Evolutionary conservation across 176 grass and related monocot species (phyloP).

Genomic region (Carex scoparia): DNA sequence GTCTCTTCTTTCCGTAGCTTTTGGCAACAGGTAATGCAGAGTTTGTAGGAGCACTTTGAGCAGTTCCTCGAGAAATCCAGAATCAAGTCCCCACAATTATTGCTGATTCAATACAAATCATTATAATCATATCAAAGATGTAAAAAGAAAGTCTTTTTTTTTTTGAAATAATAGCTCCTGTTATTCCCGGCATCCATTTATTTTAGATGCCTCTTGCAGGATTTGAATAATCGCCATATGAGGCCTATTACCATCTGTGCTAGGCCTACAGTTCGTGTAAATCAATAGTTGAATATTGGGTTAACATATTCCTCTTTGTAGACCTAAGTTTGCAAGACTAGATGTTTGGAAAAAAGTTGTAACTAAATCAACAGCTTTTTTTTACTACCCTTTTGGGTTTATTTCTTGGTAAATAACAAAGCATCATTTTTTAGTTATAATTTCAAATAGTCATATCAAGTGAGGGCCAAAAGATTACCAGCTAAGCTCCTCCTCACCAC

Average conservation of each 20-base stretch:
- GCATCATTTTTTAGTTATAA: constrained; percentile 2
- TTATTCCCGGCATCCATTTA: no score
- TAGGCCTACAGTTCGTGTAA: not conserved
- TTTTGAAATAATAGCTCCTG: not conserved
- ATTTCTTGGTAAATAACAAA: constrained; percentile 1
- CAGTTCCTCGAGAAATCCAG: constrained; percentile 65
- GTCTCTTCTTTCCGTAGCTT: constrained; percentile 51
- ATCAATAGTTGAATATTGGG: not conserved
- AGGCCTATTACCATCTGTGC: no score
- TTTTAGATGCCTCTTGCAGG: no score
- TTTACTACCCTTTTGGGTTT: not conserved
- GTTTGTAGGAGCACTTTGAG: constrained; percentile 62
- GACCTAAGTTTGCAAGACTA: not conserved
- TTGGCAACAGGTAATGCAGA: constrained; percentile 84
- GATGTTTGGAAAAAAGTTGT: not conserved
- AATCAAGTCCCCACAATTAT: constrained; percentile 54
- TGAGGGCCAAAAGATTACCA: constrained; percentile 50
- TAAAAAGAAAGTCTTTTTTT: not conserved
- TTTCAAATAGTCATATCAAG: constrained; percentile 1
- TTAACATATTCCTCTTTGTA: not conserved
- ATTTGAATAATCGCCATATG: no score
- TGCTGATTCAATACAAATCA: constrained; percentile 48
- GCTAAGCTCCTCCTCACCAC: constrained; percentile 41
- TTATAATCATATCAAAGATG: not conserved
- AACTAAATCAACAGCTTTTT: not conserved